These are phyloP conservation scores for Leccinum barrowsii DNA, from an alignment of 768 basidiomycete species.

Conservation along the genomic window DNA sequence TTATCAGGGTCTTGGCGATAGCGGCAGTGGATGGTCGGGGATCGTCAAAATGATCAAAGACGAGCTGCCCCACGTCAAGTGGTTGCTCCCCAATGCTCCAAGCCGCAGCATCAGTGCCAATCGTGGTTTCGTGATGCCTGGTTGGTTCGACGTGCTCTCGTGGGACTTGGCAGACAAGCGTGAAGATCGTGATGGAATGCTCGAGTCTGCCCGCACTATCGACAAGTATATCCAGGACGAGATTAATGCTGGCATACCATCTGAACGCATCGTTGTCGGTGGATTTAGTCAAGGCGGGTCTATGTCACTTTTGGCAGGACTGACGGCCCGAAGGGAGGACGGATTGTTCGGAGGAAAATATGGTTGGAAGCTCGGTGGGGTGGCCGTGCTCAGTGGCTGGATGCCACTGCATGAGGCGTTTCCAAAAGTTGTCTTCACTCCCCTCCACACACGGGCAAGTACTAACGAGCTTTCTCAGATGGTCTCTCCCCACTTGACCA, in stretches of 20 bases:
- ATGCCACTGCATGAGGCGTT: slow-evolving; percentile 65
- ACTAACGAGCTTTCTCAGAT: slow-evolving; percentile 42
- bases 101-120: slow-evolving; percentile 69
- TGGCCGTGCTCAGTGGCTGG: slow-evolving; percentile 77
- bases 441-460: not conserved
- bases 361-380: slow-evolving; percentile 65
- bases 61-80: slow-evolving; percentile 74
- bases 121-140: slow-evolving; percentile 65
- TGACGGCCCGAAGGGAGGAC: slow-evolving; percentile 34
- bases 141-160: slow-evolving; percentile 78
- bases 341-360: slow-evolving; percentile 27
- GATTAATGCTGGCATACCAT: slow-evolving; percentile 63
- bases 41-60: slow-evolving; percentile 67
- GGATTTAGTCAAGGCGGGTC: slow-evolving; percentile 88
- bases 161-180: slow-evolving; percentile 50
- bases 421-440: slow-evolving; percentile 49
- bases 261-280: slow-evolving; percentile 74
- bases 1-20: slow-evolving; percentile 69
- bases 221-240: slow-evolving; percentile 72
- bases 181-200: slow-evolving; percentile 66
- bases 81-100: slow-evolving; percentile 52
- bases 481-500: slow-evolving; percentile 52
- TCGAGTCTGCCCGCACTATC: slow-evolving; percentile 56
- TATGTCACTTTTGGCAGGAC: slow-evolving; percentile 71
- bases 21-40: slow-evolving; percentile 72